Evolutionary conservation across 2,329 filamentous ascomycete species (phyloP).

Genomic region (Lachnellula occidentalis): DNA sequence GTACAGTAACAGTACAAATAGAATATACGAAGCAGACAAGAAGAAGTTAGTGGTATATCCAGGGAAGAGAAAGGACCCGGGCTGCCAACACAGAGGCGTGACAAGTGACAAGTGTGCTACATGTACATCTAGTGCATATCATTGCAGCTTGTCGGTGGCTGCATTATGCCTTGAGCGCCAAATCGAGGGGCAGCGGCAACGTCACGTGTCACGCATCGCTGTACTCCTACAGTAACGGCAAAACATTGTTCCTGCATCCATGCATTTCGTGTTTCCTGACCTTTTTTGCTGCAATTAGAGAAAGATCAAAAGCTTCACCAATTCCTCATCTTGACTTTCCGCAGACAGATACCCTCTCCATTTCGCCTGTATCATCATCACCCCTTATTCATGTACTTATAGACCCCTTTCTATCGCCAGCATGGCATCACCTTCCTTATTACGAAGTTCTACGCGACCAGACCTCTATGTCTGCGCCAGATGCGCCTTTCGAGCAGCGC

Average conservation of each 20-base stretch:
- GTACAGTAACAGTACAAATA: not conserved
- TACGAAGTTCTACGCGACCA: conserved; percentile 21
- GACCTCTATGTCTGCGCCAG: conserved; percentile 27
- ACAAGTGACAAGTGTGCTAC: not conserved
- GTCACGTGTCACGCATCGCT: not conserved
- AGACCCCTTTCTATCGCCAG: conserved; percentile 5
- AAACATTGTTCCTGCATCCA: not conserved
- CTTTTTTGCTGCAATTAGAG: not conserved
- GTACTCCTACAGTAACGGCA: not conserved
- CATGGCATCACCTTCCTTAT: conserved; percentile 27
- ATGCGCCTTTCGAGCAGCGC: conserved; percentile 24
- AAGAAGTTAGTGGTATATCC: not conserved
- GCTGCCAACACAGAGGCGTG: not conserved
- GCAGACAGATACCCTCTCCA: not conserved
- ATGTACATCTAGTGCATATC: not conserved
- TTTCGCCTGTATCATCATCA: not conserved
- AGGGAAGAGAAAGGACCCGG: not conserved
- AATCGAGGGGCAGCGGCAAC: not conserved
- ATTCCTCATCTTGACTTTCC: not conserved
- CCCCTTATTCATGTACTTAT: not conserved
- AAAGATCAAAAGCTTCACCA: conserved; percentile 4
- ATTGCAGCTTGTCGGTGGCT: no score
- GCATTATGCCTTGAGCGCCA: no score
- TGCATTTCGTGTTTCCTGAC: not conserved
- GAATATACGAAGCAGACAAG: not conserved